phyloP scores from a whole-genome alignment of 2,329 filamentous ascomycete genomes.

The Sarocladiaceae sp. region DNA sequence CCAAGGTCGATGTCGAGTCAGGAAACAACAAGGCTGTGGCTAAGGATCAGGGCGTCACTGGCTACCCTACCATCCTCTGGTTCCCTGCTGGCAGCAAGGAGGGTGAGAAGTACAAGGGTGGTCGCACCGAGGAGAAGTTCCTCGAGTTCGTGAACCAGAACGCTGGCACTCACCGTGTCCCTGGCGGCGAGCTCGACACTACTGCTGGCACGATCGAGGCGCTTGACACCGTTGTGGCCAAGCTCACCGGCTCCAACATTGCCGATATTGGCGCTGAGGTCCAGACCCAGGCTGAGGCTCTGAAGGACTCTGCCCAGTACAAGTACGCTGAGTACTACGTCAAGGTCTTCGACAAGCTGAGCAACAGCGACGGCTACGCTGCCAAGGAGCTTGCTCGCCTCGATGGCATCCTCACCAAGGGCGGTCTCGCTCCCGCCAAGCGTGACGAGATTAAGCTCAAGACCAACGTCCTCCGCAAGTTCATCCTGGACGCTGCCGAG shows the following conservation, averaged over 20 bases:
- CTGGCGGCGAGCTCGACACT: conserved; percentile 74
- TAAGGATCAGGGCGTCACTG: conserved; percentile 70
- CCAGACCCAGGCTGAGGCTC: conserved; percentile 62
- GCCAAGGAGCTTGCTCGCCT: conserved; percentile 82
- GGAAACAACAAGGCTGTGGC: conserved; percentile 78
- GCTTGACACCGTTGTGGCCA: conserved; percentile 71
- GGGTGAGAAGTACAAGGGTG: conserved; percentile 67
- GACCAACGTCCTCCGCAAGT: conserved; percentile 82
- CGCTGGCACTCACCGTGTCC: conserved; percentile 77
- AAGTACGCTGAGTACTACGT: conserved; percentile 94
- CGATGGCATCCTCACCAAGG: conserved; percentile 77
- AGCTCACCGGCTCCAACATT: conserved; percentile 61
- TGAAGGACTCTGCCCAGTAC: conserved; percentile 59
- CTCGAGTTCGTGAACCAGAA: conserved; percentile 83
- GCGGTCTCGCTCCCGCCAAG: conserved; percentile 80
- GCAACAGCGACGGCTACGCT: conserved; percentile 71
- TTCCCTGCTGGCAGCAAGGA: conserved; percentile 82
- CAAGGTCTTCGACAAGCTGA: conserved; percentile 82
- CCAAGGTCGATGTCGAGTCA: conserved; percentile 92
- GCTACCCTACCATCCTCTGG: conserved; percentile 97
- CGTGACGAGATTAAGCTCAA: conserved; percentile 81
- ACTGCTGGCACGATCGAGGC: conserved; percentile 77
- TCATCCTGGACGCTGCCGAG: conserved; percentile 57
- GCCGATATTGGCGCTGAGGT: conserved; percentile 65
- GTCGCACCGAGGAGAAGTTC: conserved; percentile 71